These are phyloP conservation scores for Carex pumila DNA, from an alignment of 176 grass and related monocot genomes.

Conservation along the genomic window DNA sequence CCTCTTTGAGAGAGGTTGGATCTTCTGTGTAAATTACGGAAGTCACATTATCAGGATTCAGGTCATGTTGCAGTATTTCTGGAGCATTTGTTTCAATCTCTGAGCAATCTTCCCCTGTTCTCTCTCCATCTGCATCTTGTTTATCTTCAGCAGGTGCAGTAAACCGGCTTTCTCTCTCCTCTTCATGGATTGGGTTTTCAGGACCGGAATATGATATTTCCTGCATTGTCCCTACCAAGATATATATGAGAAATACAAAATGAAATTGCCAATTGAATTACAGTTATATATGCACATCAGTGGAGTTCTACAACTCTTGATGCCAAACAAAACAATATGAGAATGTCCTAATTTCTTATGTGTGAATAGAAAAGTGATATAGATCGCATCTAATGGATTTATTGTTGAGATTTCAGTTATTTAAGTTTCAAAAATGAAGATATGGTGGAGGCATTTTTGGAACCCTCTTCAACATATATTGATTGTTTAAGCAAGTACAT, in stretches of 20 bases:
- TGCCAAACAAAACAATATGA: neutral
- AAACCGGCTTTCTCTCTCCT: slow-evolving; percentile 7
- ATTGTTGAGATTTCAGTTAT: neutral
- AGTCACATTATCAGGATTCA: neutral
- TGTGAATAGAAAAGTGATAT: neutral
- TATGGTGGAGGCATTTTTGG: neutral
- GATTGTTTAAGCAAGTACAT: neutral
- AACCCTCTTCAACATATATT: neutral
- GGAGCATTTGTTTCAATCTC: slow-evolving; percentile 7
- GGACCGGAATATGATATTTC: slow-evolving; percentile 33
- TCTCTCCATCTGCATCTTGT: slow-evolving; percentile 28
- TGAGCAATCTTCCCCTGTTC: slow-evolving; percentile 20
- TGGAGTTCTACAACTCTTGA: neutral
- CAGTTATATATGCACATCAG: neutral
- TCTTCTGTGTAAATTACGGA: neutral
- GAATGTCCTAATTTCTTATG: neutral
- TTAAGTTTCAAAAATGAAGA: neutral
- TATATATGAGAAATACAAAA: slow-evolving; percentile 32
- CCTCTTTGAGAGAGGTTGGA: slow-evolving; percentile 15
- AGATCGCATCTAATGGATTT: neutral
- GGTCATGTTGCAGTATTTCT: neutral
- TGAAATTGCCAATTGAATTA: neutral
- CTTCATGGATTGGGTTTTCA: slow-evolving; percentile 48
- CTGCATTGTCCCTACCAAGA: slow-evolving; percentile 59
- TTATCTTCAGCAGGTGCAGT: slow-evolving; percentile 20